Percentiles rank a stretch among this genome's conserved stretches.
These are phyloP conservation scores for Fusarium begoniae DNA, from an alignment of 2,329 filamentous ascomycete genomes.

Conservation along the genomic window DNA sequence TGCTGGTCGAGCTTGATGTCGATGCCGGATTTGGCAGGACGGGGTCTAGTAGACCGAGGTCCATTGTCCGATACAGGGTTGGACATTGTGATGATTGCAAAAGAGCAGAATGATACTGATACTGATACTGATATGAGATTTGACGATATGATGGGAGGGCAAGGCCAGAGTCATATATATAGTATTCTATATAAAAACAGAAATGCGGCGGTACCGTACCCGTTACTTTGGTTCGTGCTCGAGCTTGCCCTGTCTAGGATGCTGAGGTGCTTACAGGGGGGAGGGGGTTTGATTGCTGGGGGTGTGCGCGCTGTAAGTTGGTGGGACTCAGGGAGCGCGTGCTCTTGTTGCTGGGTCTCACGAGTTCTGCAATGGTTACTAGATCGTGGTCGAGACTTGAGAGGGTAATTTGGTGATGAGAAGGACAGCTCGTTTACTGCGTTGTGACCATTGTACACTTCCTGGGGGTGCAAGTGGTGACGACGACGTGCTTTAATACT, in stretches of 20 bases:
- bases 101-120: conserved; percentile 19
- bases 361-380: conserved; percentile 31
- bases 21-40: conserved; percentile 50
- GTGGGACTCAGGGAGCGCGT: conserved; percentile 24
- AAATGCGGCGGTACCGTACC: conserved; percentile 34
- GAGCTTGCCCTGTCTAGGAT: conserved; percentile 30
- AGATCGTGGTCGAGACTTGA: conserved; percentile 31
- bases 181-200: conserved; percentile 28
- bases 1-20: conserved; percentile 62
- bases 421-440: background rate
- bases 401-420: conserved; percentile 26
- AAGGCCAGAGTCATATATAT: conserved; percentile 38
- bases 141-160: conserved; percentile 20
- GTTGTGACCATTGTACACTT: background rate
- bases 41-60: conserved; percentile 28
- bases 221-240: conserved; percentile 36
- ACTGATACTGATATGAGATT: conserved; percentile 25
- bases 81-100: conserved; percentile 38
- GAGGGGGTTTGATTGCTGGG: conserved; percentile 18
- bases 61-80: conserved; percentile 38
- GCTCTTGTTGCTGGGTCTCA: conserved; percentile 28
- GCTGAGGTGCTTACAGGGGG: conserved; percentile 30
- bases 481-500: background rate
- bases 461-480: background rate
- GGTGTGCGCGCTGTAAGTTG: conserved; percentile 16